phyloP scores from a whole-genome alignment of 805 yeast genomes.

The Saccharomycopsis lassenensis region DNA sequence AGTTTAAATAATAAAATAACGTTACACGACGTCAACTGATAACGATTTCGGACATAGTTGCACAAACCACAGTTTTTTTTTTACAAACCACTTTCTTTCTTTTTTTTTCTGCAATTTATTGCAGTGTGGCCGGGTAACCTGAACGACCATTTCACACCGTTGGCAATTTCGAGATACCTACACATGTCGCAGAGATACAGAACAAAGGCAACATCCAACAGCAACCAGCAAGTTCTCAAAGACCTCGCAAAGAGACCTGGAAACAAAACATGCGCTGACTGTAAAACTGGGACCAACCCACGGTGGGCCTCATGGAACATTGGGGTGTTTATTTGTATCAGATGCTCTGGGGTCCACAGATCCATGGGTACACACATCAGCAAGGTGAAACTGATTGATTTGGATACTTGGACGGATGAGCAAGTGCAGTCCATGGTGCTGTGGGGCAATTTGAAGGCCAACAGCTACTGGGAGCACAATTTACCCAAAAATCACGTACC shows the following conservation, averaged over 20 bases:
- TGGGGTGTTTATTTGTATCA: constrained; percentile 86
- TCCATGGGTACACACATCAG: constrained; percentile 94
- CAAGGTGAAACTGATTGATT: constrained; percentile 84
- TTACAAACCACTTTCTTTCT: too few relatives aligned
- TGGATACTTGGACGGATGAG: constrained; percentile 94
- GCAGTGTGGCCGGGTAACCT: too few relatives aligned
- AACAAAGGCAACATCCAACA: constrained; percentile 11
- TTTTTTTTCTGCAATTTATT: too few relatives aligned
- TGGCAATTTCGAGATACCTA: too few relatives aligned
- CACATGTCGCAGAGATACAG: too few relatives aligned
- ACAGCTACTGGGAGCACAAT: constrained; percentile 73
- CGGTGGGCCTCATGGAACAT: constrained; percentile 97
- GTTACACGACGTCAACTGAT: too few relatives aligned
- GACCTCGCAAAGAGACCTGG: constrained; percentile 65
- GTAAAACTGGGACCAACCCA: constrained; percentile 83
- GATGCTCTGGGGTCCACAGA: constrained; percentile 94
- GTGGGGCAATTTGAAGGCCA: constrained; percentile 82
- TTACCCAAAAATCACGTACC: constrained; percentile 65
- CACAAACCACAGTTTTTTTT: too few relatives aligned
- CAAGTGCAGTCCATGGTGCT: constrained; percentile 71
- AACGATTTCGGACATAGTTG: too few relatives aligned
- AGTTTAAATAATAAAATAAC: too few relatives aligned
- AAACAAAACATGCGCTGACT: constrained; percentile 81
- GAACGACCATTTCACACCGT: too few relatives aligned
- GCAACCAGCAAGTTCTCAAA: constrained; percentile 51